Percentiles rank a stretch among this genome's conserved stretches.
Conservation (phyloP, 1,284 basidiomycete species). For the Vanrija sp. region DNA sequence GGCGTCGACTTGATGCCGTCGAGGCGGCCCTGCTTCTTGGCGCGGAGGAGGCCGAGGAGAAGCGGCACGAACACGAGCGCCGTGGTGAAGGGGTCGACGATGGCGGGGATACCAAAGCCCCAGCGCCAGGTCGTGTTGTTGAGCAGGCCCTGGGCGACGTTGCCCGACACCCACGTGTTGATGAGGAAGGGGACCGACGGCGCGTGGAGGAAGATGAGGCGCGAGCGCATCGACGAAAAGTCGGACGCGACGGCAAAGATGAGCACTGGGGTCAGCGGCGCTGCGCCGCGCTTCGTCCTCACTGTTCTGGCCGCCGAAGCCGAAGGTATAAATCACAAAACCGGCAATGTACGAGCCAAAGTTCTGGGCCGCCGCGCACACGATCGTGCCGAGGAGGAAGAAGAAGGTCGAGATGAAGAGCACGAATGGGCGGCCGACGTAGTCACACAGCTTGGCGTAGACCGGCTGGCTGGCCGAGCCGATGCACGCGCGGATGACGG, state of each 20-base stretch:
- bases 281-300: background rate
- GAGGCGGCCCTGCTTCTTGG: conserved; percentile 33
- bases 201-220: conserved; percentile 49
- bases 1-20: conserved; percentile 30
- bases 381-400: conserved; percentile 45
- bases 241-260: conserved; percentile 49
- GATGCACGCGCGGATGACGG: conserved; percentile 44
- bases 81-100: conserved; percentile 10
- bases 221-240: conserved; percentile 44
- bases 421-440: conserved; percentile 47
- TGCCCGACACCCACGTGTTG: conserved; percentile 14
- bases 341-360: conserved; percentile 43
- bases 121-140: conserved; percentile 60
- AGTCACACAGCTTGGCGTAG: conserved; percentile 73
- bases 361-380: conserved; percentile 39
- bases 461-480: conserved; percentile 69
- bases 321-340: conserved; percentile 42
- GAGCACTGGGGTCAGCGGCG: conserved; percentile 14
- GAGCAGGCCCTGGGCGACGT: conserved; percentile 24
- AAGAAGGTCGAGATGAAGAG: conserved; percentile 41
- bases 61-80: conserved; percentile 36
- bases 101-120: conserved; percentile 52
- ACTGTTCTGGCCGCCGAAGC: conserved; percentile 23
- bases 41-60: conserved; percentile 38
- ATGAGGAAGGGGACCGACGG: conserved; percentile 45